A percentile compares a stretch with the other conserved stretches of the same genome.
Conservation (phyloP, 345 rosid species). For the Draba incana region DNA sequence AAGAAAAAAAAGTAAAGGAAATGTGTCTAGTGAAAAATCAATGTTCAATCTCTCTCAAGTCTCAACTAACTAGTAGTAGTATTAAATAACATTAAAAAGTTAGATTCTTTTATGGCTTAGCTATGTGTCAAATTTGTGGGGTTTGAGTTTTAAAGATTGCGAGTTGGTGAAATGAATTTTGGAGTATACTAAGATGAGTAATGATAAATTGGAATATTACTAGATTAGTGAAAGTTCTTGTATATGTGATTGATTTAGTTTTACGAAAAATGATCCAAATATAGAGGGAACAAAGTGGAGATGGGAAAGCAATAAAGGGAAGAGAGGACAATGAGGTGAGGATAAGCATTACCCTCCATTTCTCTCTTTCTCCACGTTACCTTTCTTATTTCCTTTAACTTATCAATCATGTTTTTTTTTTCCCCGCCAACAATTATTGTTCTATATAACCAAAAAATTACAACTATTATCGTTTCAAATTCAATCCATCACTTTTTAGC, state of each 20-base stretch:
- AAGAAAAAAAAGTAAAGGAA: background rate
- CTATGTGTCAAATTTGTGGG: constrained; percentile 15
- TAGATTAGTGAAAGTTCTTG: constrained; percentile 14
- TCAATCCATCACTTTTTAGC: constrained; percentile 18
- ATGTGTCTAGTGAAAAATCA: background rate
- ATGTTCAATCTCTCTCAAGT: constrained; percentile 14
- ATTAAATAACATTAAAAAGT: background rate
- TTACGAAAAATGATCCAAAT: background rate
- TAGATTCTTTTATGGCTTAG: background rate
- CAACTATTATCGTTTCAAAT: constrained; percentile 15
- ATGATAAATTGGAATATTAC: constrained; percentile 17
- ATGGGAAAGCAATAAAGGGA: constrained; percentile 35
- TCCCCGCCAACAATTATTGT: constrained; percentile 12
- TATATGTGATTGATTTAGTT: background rate
- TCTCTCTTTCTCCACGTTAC: constrained; percentile 39
- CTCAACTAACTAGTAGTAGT: background rate
- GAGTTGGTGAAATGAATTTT: background rate
- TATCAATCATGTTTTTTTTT: background rate
- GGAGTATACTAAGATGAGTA: background rate
- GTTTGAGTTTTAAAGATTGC: background rate
- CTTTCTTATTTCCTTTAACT: constrained; percentile 25
- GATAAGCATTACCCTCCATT: constrained; percentile 37
- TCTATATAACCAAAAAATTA: background rate
- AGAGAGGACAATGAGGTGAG: constrained; percentile 35
- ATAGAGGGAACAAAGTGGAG: constrained; percentile 39